Percentiles rank a stretch among this genome's conserved stretches.
phyloP scores from a whole-genome alignment of 2,329 filamentous ascomycete species.

The Monosporascus sp. region DNA sequence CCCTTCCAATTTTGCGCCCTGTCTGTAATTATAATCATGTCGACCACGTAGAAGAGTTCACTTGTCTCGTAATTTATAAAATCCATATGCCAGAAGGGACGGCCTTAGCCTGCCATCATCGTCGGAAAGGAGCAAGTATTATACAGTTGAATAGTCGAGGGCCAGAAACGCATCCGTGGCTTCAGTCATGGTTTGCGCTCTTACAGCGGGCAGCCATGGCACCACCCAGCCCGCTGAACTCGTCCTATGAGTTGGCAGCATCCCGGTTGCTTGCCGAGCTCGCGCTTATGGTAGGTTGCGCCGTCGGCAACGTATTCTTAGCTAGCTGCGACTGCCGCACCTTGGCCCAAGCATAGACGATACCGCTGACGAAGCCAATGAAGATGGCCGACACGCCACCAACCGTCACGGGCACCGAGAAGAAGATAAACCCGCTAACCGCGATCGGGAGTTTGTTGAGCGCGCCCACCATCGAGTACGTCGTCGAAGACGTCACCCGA shows the following conservation, averaged over 20 bases:
- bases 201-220: slow-evolving; percentile 3
- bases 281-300: slow-evolving; percentile 71
- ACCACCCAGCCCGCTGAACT: not conserved
- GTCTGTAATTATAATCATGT: not conserved
- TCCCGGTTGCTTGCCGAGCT: slow-evolving; percentile 90
- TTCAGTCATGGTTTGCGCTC: slow-evolving; percentile 7
- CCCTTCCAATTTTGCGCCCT: not conserved
- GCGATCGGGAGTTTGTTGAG: slow-evolving; percentile 98
- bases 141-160: slow-evolving; percentile 22
- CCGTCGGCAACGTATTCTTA: slow-evolving; percentile 64
- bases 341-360: slow-evolving; percentile 87
- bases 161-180: slow-evolving; percentile 7
- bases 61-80: not conserved
- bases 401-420: slow-evolving; percentile 87
- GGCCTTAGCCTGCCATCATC: not conserved
- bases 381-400: slow-evolving; percentile 88
- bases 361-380: slow-evolving; percentile 85
- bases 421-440: slow-evolving; percentile 88
- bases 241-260: slow-evolving; percentile 61
- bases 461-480: slow-evolving; percentile 97
- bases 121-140: slow-evolving; percentile 16
- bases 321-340: slow-evolving; percentile 68
- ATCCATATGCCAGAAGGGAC: not conserved
- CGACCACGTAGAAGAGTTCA: not conserved
- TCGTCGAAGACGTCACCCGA: slow-evolving; percentile 92